Base-by-base conservation (phyloP, 306 rosid species). In the Sophora flavescens region DNA sequence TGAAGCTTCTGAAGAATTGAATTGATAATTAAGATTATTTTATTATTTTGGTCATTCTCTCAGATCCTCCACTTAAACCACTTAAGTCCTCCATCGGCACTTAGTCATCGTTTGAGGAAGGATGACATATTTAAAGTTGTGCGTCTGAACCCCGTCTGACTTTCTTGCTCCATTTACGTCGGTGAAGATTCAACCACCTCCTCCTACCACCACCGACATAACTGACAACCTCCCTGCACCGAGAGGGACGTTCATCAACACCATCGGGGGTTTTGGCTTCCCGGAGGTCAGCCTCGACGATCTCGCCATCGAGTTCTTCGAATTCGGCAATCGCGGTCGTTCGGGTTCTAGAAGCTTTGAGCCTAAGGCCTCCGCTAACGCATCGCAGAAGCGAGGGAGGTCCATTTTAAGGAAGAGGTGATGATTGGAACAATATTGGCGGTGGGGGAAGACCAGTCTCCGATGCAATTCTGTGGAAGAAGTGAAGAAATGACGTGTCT, bases 241-340 rank as follows among this genome's bases (percentile, higher is more conserved):
- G 1, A 83, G 72, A 63, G 91, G 93, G 17, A 86, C 56, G 78
- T 96, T 92, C 56, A 98, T 96, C 42, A 96, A 92, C 89, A 96
- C 93, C 11, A 83, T 85, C 12, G 84, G 96, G 28, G 98, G 98
- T 84, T 91, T 97, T 0, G 97, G 89, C 0, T 89, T 93, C 80
- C 93, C 98, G 60, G 99, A 96, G 82, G 89, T 96, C 81, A 96
- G 97, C 78, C 99, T 92, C 63, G 98, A 96, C 17, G 99, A 96
- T 66, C 87, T 96, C 58, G 96, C 97, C 26, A 63, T 87, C 42
- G 98, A 96, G 69, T 90, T 96, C 64, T 96, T 96, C n/a, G 91
- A 87, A 39, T 92, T 96, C 41, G 90, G 77, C 0, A 87, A 86
- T 17, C 85, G 96, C 50, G 93, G 94, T 1, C 87, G 93, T 35